These are phyloP conservation scores for Themeda triandra DNA, from an alignment of 176 grass and related monocot species.

Conservation along the genomic window DNA sequence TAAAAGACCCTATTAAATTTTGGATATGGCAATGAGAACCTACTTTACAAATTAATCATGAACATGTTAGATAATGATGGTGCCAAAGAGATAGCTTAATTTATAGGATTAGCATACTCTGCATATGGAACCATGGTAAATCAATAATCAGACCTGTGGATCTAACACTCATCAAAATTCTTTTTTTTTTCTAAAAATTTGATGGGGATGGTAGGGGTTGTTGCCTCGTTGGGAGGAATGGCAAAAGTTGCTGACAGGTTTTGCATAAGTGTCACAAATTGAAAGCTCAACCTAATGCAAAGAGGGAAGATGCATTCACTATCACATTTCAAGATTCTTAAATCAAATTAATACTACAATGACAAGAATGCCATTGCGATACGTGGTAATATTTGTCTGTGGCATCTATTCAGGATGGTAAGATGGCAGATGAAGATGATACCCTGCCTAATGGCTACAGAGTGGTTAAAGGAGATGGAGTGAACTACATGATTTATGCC, in stretches of 20 bases:
- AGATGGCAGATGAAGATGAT: constrained; percentile 59
- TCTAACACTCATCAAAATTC: neutral
- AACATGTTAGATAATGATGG: neutral
- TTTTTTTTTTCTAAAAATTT: neutral
- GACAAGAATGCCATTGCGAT: neutral
- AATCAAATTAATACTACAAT: neutral
- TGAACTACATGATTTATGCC: constrained; percentile 53
- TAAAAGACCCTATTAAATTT: too few species aligned
- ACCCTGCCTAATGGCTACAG: constrained; percentile 40
- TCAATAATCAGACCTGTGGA: neutral
- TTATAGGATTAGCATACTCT: neutral
- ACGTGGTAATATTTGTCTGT: neutral
- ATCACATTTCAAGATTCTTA: neutral
- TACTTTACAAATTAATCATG: neutral
- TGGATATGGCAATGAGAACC: neutral
- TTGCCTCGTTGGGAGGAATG: neutral
- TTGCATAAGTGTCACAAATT: neutral
- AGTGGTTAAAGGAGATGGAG: constrained; percentile 38
- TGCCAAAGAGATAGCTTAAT: neutral
- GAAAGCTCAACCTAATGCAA: neutral
- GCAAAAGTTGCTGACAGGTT: neutral
- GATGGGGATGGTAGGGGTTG: neutral
- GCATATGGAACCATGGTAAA: neutral
- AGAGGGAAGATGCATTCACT: neutral
- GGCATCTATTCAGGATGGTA: constrained; percentile 36